Conservation (phyloP, 116 monocot genomes). For the Papilionanthe hybrid region DNA sequence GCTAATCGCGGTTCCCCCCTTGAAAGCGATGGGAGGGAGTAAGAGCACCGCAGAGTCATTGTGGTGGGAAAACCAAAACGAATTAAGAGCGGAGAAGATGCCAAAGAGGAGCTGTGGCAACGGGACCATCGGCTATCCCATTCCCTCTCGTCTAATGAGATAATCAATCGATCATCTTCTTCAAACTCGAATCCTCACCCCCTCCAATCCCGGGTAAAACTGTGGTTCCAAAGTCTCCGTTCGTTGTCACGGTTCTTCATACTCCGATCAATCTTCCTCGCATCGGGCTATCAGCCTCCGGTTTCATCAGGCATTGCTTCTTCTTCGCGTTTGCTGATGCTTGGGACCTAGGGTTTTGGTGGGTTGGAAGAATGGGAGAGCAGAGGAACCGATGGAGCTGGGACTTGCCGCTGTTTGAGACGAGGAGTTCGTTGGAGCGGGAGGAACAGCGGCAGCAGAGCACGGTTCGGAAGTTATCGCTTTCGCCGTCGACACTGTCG, state of each 20-base stretch:
- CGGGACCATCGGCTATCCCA: not conserved
- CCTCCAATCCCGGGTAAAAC: not conserved
- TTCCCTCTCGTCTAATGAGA: not conserved
- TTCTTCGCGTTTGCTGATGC: not conserved
- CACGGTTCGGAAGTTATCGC: slow-evolving; percentile 36
- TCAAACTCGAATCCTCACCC: not conserved
- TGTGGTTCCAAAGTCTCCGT: not conserved
- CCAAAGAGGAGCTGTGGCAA: too few species aligned
- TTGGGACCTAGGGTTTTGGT: slow-evolving; percentile 5
- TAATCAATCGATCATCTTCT: not conserved
- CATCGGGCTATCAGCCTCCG: too few species aligned
- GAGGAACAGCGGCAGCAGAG: slow-evolving; percentile 23
- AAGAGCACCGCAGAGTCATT: not conserved
- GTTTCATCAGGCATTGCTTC: not conserved
- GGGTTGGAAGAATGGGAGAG: slow-evolving; percentile 22
- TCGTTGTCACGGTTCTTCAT: not conserved
- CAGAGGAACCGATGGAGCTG: slow-evolving; percentile 81
- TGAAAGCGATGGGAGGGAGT: not conserved
- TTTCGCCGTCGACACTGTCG: slow-evolving; percentile 28
- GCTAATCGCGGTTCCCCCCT: not conserved
- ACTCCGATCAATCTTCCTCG: not conserved
- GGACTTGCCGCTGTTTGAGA: slow-evolving; percentile 88
- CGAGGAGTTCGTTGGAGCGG: slow-evolving; percentile 30
- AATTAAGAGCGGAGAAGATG: not conserved
- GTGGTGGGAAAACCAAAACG: slow-evolving; percentile 7